These are phyloP conservation scores for Multifurca ochricompacta DNA, from an alignment of 768 basidiomycete species.

Conservation along the genomic window DNA sequence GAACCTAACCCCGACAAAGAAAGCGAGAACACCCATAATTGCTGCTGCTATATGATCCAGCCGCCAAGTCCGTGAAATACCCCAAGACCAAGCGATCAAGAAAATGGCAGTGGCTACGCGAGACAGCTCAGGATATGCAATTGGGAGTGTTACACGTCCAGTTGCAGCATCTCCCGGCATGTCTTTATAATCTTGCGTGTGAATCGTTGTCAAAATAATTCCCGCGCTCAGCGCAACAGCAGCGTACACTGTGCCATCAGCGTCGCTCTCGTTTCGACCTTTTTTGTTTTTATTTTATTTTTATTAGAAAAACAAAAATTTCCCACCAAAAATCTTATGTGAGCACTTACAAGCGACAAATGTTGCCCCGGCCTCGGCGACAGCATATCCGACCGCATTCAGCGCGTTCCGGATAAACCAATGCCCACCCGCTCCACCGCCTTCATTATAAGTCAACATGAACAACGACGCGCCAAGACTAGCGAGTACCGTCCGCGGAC, in stretches of 20 bases:
- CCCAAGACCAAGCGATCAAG: conserved; percentile 33
- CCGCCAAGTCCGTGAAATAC: conserved; percentile 31
- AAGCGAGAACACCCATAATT: conserved; percentile 28
- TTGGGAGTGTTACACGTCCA: conserved; percentile 38
- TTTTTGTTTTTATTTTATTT: not conserved
- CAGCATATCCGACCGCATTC: conserved; percentile 32
- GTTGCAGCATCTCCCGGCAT: conserved; percentile 34
- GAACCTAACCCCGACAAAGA: conserved; percentile 26
- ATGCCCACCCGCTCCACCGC: conserved; percentile 19
- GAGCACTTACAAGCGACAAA: conserved; percentile 29
- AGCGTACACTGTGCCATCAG: conserved; percentile 27
- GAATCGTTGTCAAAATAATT: conserved; percentile 39
- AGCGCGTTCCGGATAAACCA: conserved; percentile 33
- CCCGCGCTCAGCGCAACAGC: conserved; percentile 32
- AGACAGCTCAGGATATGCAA: conserved; percentile 32
- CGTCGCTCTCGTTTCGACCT: conserved; percentile 8
- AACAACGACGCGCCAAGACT: conserved; percentile 20
- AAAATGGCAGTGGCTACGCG: conserved; percentile 28
- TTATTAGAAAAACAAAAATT: no score
- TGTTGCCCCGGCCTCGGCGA: conserved; percentile 34
- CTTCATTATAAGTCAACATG: conserved; percentile 26
- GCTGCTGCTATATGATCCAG: conserved; percentile 25
- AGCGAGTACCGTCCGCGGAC: conserved; percentile 12
- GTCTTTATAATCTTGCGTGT: conserved; percentile 44
- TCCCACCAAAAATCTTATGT: not conserved